Percentiles rank a stretch among this genome's conserved stretches.
Evolutionary conservation across 768 basidiomycete genomes (phyloP).

Genomic region (Termitomyces heimii): DNA sequence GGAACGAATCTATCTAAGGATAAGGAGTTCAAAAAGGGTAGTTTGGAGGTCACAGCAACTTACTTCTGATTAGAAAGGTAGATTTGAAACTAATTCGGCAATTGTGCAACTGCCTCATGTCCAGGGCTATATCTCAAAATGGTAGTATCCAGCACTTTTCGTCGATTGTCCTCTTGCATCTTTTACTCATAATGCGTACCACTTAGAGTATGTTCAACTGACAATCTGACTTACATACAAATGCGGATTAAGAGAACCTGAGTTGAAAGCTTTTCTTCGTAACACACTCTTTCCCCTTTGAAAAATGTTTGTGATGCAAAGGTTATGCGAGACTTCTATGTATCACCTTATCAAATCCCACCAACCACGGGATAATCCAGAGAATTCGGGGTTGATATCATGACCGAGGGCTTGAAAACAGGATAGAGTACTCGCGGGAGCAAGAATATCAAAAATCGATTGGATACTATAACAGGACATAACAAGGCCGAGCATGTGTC

Average conservation of each 20-base stretch:
- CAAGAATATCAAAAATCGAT: neutral
- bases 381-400: neutral
- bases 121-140: neutral
- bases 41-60: no score
- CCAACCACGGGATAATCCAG: neutral
- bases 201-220: neutral
- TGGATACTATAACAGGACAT: conserved; percentile 3
- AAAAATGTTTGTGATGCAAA: neutral
- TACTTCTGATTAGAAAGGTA: neutral
- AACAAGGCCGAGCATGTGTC: conserved; percentile 4
- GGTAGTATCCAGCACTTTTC: neutral
- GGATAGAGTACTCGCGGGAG: neutral
- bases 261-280: neutral
- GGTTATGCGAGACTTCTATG: neutral
- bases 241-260: neutral
- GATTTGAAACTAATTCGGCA: neutral
- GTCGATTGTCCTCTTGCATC: neutral
- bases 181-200: neutral
- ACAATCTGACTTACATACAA: neutral
- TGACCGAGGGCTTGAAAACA: neutral
- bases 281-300: neutral
- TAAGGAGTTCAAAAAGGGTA: neutral
- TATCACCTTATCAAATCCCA: neutral
- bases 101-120: neutral
- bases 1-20: neutral